A percentile compares a stretch with the other conserved stretches of the same genome.
Conservation (phyloP, 2,329 filamentous ascomycete species). For the Magnaporthiopsis poae region DNA sequence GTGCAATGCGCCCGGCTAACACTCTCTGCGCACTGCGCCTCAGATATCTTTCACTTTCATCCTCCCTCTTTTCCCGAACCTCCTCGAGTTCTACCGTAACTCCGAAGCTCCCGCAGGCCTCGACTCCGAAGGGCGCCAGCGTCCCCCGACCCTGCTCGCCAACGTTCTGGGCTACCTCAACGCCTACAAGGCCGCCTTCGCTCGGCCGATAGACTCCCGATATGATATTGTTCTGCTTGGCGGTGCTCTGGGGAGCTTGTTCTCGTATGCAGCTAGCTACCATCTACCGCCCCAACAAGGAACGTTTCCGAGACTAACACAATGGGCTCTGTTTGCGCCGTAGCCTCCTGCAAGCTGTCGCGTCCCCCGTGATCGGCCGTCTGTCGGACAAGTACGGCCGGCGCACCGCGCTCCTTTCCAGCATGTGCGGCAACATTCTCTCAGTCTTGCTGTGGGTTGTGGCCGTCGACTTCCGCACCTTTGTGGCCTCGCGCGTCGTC, state of each 20-base stretch:
- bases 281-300: not conserved
- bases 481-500: slow-evolving; percentile 83
- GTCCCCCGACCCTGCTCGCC: slow-evolving; percentile 60
- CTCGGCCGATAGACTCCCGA: slow-evolving; percentile 83
- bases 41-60: slow-evolving; percentile 98
- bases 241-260: slow-evolving; percentile 84
- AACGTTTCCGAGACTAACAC: slow-evolving; percentile 6
- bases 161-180: slow-evolving; percentile 76
- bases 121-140: slow-evolving; percentile 25
- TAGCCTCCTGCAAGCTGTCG: slow-evolving; percentile 80
- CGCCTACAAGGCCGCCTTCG: slow-evolving; percentile 87
- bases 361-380: slow-evolving; percentile 79
- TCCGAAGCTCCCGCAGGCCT: slow-evolving; percentile 53
- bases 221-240: slow-evolving; percentile 96
- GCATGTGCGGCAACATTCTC: slow-evolving; percentile 86
- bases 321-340: not conserved
- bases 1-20: not conserved
- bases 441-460: slow-evolving; percentile 90
- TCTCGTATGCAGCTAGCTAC: slow-evolving; percentile 42
- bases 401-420: slow-evolving; percentile 74
- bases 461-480: slow-evolving; percentile 89
- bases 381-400: slow-evolving; percentile 85
- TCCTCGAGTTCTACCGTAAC: slow-evolving; percentile 91
- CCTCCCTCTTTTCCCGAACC: slow-evolving; percentile 85
- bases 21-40: slow-evolving; percentile 5